Evolutionary conservation across 495 filamentous ascomycete species (phyloP), one percentile per base, ranked within the genome.

Genomic region (Penicillium macrosclerotiorum): DNA sequence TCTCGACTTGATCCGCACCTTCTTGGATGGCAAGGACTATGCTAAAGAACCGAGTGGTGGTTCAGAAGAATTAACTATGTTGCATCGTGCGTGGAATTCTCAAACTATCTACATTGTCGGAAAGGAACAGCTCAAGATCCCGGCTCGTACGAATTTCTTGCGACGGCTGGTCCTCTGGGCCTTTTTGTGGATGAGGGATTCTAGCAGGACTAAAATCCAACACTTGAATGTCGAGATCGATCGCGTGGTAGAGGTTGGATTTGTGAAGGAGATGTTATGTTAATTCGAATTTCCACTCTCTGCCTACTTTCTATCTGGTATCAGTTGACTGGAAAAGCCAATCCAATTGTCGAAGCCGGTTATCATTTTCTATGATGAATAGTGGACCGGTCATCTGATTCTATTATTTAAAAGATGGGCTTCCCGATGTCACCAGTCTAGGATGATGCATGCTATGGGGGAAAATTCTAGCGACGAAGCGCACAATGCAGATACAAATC

Each of bases 31-130:
- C 3, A 2, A 33, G 11, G 12, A 5, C 5, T 22, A 3, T 33
- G 17, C n/a, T 8, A 16, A 14, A 9, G 6, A 8, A 12, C 8
- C 19, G 12, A 8, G 14, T n/a, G 19, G 14, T 8, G 16, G 27
- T 2, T n/a, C 14, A 1, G 42, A 29, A 37, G 56, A 40, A 31
- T 25, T 36, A 23, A 9, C 7, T 30, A 54, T 67, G 0, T 62
- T 88, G 0, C 72, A 83, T 25, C 54, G 68, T 0, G 82, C 82
- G 0, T 85, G 75, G 42, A 71, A 73, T 12, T 68, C 67, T 17
- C 83, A 85, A 58, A 72, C 84, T 25, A 63, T 85, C 27, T 86
- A 88, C 55, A 73, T 89, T n/a, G 71, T 89, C 14, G 85, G 85
- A 8, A 89, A 88, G 57, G 85, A 88, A 47, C 77, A 86, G 64